phyloP scores from a whole-genome alignment of 2,329 filamentous ascomycete species.

The Calcarisporium arbuscula region DNA sequence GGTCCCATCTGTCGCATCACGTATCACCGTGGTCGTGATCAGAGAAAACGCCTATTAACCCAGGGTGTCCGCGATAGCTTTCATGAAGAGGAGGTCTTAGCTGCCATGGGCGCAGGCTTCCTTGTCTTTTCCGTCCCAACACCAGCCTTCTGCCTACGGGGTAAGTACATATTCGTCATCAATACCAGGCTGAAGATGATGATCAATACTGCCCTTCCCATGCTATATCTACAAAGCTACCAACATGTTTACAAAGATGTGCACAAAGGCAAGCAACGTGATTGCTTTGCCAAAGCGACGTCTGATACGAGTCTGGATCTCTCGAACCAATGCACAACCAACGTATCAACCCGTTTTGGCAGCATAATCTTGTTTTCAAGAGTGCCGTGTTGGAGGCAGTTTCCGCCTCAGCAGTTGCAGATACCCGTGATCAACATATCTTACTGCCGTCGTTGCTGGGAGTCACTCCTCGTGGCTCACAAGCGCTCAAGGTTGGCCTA shows the following conservation, averaged over 20 bases:
- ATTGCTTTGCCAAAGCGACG: constrained; percentile 26
- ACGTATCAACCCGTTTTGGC: constrained; percentile 35
- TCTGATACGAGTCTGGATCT: constrained; percentile 22
- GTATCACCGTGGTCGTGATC: constrained; percentile 62
- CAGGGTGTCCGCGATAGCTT: constrained; percentile 48
- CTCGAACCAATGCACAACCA: constrained; percentile 40
- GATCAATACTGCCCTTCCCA: constrained; percentile 22
- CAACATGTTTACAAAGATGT: constrained; percentile 40
- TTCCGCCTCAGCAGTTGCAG: too few relatives aligned
- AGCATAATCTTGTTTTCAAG: too few relatives aligned
- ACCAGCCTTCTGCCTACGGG: constrained; percentile 38
- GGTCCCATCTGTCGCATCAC: constrained; percentile 49
- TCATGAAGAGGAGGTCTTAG: constrained; percentile 58
- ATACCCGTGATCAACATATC: too few relatives aligned
- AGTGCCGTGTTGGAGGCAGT: too few relatives aligned
- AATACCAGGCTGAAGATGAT: constrained; percentile 35
- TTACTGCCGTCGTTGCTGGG: too few relatives aligned
- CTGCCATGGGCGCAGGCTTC: constrained; percentile 35
- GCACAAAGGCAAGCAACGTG: constrained; percentile 42
- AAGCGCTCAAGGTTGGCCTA: too few relatives aligned
- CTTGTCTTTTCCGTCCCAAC: constrained; percentile 30
- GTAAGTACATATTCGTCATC: constrained; percentile 36
- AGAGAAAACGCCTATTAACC: constrained; percentile 52
- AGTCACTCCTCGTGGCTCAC: too few relatives aligned
- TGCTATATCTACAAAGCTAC: constrained; percentile 28